These are phyloP conservation scores for Colletotrichum liriopes DNA, from an alignment of 2,329 filamentous ascomycete genomes.

Conservation along the genomic window DNA sequence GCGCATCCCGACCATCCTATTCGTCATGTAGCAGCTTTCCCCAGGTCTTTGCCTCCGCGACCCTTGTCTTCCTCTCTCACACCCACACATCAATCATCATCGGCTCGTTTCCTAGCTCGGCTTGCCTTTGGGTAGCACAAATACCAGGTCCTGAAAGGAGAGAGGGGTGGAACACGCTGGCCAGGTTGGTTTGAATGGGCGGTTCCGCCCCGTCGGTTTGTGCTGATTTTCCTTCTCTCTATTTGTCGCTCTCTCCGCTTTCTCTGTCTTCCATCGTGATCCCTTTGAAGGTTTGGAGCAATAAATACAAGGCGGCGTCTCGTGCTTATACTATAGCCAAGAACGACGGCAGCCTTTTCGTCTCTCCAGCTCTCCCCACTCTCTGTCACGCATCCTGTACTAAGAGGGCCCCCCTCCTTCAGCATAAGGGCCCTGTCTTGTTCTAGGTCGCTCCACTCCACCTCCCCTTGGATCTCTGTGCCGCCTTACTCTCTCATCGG, in stretches of 20 bases:
- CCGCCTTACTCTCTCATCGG: neutral
- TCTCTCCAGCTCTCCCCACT: conserved; percentile 26
- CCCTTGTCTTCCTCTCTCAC: conserved; percentile 22
- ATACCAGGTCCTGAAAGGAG: conserved; percentile 7
- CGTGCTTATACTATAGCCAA: conserved; percentile 25
- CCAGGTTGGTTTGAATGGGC: conserved; percentile 25
- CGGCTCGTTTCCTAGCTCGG: conserved; percentile 22
- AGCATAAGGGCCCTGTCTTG: conserved; percentile 13
- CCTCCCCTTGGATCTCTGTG: neutral
- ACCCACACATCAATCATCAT: conserved; percentile 31
- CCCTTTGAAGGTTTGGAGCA: neutral
- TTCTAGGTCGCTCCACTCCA: neutral
- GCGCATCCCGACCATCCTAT: conserved; percentile 38
- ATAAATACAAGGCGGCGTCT: conserved; percentile 35
- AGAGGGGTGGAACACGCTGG: conserved; percentile 33
- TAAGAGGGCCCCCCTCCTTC: neutral
- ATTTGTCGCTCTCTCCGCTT: conserved; percentile 22
- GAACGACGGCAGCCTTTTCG: conserved; percentile 15
- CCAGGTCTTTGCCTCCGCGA: conserved; percentile 40
- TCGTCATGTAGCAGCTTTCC: conserved; percentile 34
- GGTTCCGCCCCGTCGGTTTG: conserved; percentile 38
- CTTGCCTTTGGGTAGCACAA: conserved; percentile 22
- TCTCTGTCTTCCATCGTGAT: conserved; percentile 3
- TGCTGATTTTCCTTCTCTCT: conserved; percentile 31
- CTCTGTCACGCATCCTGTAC: conserved; percentile 13